Evolutionary conservation across 2,329 filamentous ascomycete genomes (phyloP).

Genomic region (Aspergillus sp.): DNA sequence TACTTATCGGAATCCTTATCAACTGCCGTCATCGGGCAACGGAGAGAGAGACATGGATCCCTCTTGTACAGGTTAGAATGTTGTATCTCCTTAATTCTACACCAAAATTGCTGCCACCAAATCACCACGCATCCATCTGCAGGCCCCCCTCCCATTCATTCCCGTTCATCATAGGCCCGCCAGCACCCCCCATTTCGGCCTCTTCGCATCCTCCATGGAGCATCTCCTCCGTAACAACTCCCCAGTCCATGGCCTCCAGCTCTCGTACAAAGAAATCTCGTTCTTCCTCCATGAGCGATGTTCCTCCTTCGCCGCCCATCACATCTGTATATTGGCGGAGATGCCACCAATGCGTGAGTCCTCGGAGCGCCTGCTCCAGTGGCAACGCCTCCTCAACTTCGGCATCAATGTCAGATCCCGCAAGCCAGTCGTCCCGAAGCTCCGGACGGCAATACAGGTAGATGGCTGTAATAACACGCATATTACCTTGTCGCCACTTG

Average conservation of each 20-base stretch:
- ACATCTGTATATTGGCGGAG: conserved; percentile 70
- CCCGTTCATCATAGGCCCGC: conserved; percentile 19
- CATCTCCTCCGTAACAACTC: conserved; percentile 29
- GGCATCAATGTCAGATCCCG: conserved; percentile 80
- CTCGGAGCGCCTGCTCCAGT: conserved; percentile 79
- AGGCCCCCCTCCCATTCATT: conserved; percentile 30
- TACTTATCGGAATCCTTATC: conserved; percentile 20
- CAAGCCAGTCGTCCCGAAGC: conserved; percentile 85
- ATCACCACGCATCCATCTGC: conserved; percentile 26
- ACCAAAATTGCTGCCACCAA: no score
- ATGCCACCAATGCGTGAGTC: conserved; percentile 92
- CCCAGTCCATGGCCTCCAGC: conserved; percentile 59
- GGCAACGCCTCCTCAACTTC: conserved; percentile 90
- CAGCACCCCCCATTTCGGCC: conserved; percentile 16
- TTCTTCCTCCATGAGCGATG: conserved; percentile 57
- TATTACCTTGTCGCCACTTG: conserved; percentile 96
- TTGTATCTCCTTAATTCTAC: conserved; percentile 1
- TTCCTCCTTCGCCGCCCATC: conserved; percentile 46
- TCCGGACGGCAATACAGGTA: conserved; percentile 91
- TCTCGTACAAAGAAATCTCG: conserved; percentile 72
- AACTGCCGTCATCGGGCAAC: no score
- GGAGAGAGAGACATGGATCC: no score
- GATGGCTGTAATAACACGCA: conserved; percentile 96
- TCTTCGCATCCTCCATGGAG: conserved; percentile 18
- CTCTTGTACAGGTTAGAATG: no score